Percentiles rank a stretch among this genome's conserved stretches.
phyloP scores from a whole-genome alignment of 148 eudicot genomes.

The Diospyros kaki region DNA sequence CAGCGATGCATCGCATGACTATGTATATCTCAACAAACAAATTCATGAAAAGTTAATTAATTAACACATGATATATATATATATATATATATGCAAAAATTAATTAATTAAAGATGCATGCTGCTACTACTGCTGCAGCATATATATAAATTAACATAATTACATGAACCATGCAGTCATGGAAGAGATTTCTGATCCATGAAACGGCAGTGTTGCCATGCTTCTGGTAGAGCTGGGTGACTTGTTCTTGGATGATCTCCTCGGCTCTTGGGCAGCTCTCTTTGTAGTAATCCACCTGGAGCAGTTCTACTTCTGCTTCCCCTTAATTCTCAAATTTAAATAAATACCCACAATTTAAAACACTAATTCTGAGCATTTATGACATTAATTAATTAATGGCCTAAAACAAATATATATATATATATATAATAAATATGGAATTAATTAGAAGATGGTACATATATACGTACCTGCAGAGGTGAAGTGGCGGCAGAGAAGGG shows the following conservation, averaged over 20 bases:
- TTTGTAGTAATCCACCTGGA: conserved; percentile 53
- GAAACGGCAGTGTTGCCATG: conserved; percentile 90
- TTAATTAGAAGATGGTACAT: no score
- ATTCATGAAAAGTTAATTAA: no score
- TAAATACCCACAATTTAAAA: no score
- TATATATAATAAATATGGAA: no score
- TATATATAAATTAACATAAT: background rate
- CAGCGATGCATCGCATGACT: conserved; percentile 89
- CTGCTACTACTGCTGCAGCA: no score
- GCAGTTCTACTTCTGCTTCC: conserved; percentile 36
- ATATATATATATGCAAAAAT: background rate
- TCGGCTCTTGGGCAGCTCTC: conserved; percentile 74
- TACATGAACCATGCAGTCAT: conserved; percentile 87
- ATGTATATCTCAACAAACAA: background rate
- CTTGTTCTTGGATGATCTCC: conserved; percentile 56
- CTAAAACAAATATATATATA: no score
- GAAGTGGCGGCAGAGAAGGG: no score
- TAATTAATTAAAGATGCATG: no score
- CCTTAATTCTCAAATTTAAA: conserved; percentile 7
- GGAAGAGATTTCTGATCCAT: conserved; percentile 83
- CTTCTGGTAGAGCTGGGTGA: conserved; percentile 41
- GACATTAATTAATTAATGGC: no score
- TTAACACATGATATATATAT: no score
- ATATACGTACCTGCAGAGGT: no score
- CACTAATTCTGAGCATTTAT: background rate